Evolutionary conservation across 73 alveolate species (phyloP).

Genomic region (Tetrahymena borealis): DNA sequence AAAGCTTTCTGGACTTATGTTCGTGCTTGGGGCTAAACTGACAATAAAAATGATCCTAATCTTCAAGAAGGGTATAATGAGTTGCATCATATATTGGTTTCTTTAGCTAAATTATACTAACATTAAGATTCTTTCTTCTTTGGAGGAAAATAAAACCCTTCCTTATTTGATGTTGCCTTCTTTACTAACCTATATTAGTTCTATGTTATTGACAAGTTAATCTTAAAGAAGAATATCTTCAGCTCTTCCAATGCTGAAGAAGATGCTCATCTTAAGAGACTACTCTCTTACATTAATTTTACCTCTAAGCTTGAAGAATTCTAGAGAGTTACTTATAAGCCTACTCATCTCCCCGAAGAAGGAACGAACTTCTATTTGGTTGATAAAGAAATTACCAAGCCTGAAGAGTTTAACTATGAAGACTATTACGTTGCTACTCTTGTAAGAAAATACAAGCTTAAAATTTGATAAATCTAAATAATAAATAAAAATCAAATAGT

Average conservation of each 20-base stretch:
- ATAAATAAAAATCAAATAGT: neutral
- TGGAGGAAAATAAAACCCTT: neutral
- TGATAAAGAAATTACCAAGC: neutral
- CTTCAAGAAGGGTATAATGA: neutral
- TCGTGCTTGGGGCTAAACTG: neutral
- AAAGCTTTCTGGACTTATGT: neutral
- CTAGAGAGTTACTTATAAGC: neutral
- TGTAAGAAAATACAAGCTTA: neutral
- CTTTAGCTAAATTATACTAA: neutral
- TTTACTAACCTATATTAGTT: neutral
- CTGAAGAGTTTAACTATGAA: neutral
- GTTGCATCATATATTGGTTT: neutral
- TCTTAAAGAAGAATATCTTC: neutral
- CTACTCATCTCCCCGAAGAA: neutral
- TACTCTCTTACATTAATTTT: neutral
- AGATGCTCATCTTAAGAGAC: neutral
- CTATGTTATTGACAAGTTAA: neutral
- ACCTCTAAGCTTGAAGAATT: neutral
- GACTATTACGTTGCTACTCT: neutral
- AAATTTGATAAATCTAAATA: neutral
- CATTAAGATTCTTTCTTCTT: neutral
- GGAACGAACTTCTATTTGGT: neutral
- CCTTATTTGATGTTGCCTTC: neutral
- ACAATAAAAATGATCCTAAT: neutral
- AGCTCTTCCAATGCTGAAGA: neutral